These are phyloP conservation scores for Alternaria tenuissima DNA, from an alignment of 2,329 filamentous ascomycete genomes.

Conservation along the genomic window DNA sequence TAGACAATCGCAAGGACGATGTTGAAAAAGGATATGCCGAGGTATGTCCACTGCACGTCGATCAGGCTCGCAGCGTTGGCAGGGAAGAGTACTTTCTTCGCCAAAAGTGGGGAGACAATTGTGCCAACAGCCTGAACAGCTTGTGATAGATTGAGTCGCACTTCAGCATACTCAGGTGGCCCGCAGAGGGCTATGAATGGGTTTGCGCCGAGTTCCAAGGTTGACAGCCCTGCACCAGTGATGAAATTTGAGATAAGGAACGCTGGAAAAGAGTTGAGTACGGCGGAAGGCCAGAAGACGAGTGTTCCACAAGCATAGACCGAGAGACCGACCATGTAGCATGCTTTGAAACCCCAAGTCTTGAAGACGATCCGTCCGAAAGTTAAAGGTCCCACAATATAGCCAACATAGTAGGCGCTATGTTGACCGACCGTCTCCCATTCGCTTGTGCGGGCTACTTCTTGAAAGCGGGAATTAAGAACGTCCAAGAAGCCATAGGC, in stretches of 20 bases:
- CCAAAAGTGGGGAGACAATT: constrained; percentile 66
- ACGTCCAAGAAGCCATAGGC: constrained; percentile 87
- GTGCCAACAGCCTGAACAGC: constrained; percentile 68
- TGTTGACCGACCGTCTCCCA: constrained; percentile 73
- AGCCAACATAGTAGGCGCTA: constrained; percentile 75
- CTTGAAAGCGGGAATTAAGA: constrained; percentile 75
- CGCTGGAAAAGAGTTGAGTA: constrained; percentile 67
- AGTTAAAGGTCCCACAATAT: constrained; percentile 73
- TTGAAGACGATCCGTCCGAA: constrained; percentile 68
- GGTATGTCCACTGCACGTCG: constrained; percentile 71
- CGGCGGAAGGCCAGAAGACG: constrained; percentile 71
- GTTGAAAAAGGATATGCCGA: constrained; percentile 69
- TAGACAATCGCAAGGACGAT: constrained; percentile 66
- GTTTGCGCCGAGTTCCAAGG: constrained; percentile 68
- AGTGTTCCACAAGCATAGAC: constrained; percentile 70
- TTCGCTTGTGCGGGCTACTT: constrained; percentile 67
- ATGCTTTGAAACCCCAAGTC: constrained; percentile 68
- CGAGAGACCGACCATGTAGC: constrained; percentile 66
- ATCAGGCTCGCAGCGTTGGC: constrained; percentile 61
- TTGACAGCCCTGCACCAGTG: constrained; percentile 66
- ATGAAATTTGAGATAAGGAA: constrained; percentile 71
- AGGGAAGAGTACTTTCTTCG: constrained; percentile 66
- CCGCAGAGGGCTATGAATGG: constrained; percentile 70
- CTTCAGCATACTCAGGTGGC: constrained; percentile 66
- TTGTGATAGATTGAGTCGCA: constrained; percentile 67